Base-by-base conservation (phyloP, 441 rosid genomes). In the Hura crepitans region DNA sequence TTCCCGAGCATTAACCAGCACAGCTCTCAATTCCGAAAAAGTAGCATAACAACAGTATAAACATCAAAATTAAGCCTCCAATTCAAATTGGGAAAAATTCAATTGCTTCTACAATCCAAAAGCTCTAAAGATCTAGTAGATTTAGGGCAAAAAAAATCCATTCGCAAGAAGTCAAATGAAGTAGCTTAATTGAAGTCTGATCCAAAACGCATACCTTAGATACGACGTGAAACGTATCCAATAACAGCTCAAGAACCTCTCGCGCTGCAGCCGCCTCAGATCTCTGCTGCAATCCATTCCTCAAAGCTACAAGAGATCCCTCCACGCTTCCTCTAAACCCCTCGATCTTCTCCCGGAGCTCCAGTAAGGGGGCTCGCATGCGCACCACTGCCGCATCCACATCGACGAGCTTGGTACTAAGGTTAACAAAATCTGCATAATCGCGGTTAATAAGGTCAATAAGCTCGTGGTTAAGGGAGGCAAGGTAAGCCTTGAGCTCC, bases 391-490 rank as follows among this genome's bases (percentile, higher is more conserved):
- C 93, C 4, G 94, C 84, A 30, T 92, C 97, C 60, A 95, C 90
- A 61, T 92, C 97, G 17, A 95, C 98, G 57, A 95, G 97, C 83
- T 95, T 92, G 61, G 97, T 95, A 75, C 93, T 90, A 63, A 95
- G 81, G 75, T 89, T 95, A 64, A 95, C 99, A 71, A 92, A 92
- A 78, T 92, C 99, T 13, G 91, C 80, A 66, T 90, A 95, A 77
- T 95, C 99, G 53, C 98, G 97, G 78, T 95, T 95, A 85, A 95
- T 90, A 67, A 90, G 91, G 71, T 95, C 99, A 62, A 95, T 84
- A 42, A 95, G 87, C 76, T 95, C 97, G 69, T 89, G 93, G 74
- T 89, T 92, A 54, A 95, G 97, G 72, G 97, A 92, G 50, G 96
- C 80, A 11, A 89, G 86, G 79, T 92, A 90, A 1, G 86, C 67